These are phyloP conservation scores for Asterochloris erici DNA, from an alignment of 139 green algal species.

Conservation along the genomic window DNA sequence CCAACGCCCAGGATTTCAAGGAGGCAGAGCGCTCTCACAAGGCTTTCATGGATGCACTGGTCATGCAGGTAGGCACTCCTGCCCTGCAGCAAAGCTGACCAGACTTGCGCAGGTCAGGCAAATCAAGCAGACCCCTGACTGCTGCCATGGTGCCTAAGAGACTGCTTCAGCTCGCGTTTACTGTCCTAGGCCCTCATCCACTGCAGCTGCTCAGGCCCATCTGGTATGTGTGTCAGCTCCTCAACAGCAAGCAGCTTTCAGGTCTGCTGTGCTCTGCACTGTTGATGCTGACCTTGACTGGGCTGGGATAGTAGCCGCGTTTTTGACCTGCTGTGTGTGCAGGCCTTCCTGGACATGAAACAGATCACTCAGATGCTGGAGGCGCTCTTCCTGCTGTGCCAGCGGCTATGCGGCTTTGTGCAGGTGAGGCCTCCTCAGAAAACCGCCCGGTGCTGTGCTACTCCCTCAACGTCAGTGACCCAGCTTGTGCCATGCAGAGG, in stretches of 20 bases:
- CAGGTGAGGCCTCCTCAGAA: conserved; percentile 11
- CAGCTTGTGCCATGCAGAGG: not conserved
- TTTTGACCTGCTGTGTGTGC: not conserved
- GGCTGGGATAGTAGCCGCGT: too few species aligned
- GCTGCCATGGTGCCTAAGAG: too few species aligned
- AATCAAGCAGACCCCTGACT: too few species aligned
- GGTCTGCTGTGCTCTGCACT: too few species aligned
- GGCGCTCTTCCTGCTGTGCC: conserved; percentile 55
- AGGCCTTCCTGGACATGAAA: conserved; percentile 69
- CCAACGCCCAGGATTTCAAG: conserved; percentile 59
- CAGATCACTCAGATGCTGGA: conserved; percentile 43
- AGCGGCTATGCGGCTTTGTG: conserved; percentile 44
- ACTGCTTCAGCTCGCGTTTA: too few species aligned
- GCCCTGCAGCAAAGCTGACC: too few species aligned
- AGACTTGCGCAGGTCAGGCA: too few species aligned
- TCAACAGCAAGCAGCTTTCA: too few species aligned
- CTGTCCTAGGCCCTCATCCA: too few species aligned
- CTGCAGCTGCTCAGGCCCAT: too few species aligned
- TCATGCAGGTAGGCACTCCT: conserved; percentile 15
- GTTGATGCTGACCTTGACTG: too few species aligned
- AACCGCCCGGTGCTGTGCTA: not conserved
- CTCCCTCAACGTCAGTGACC: not conserved
- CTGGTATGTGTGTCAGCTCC: too few species aligned
- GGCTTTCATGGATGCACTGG: conserved; percentile 55
- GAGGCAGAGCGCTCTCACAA: conserved; percentile 64